phyloP scores from a whole-genome alignment of 108 stramenopile genomes.

The Pseudonitzschia pungens region DNA sequence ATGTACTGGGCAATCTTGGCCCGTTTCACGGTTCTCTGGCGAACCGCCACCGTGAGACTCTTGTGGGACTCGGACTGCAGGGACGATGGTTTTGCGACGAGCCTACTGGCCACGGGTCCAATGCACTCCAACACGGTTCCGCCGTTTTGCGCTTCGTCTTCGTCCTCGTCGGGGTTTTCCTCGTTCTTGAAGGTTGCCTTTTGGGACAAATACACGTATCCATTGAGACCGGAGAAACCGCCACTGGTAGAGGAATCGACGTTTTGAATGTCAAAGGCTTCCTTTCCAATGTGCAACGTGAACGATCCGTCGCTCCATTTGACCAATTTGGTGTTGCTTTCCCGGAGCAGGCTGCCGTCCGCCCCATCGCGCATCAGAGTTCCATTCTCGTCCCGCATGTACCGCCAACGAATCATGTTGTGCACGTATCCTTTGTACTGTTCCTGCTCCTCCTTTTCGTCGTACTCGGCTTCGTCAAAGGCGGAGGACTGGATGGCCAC shows the following conservation, averaged over 20 bases:
- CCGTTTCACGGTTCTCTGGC: conserved; percentile 72
- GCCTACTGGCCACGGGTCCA: conserved; percentile 52
- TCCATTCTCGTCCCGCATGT: conserved; percentile 45
- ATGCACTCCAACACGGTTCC: conserved; percentile 80
- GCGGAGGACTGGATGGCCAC: conserved; percentile 71
- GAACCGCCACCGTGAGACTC: conserved; percentile 70
- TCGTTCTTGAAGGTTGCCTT: conserved; percentile 51
- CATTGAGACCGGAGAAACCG: conserved; percentile 67
- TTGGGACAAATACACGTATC: conserved; percentile 73
- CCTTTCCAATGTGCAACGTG: conserved; percentile 82
- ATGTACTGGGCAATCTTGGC: conserved; percentile 74
- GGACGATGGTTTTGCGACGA: conserved; percentile 65
- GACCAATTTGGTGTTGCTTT: conserved; percentile 79
- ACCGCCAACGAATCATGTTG: conserved; percentile 86
- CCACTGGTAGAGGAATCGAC: conserved; percentile 24
- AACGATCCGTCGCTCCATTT: conserved; percentile 88
- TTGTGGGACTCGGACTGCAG: conserved; percentile 81
- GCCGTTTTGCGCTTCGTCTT: conserved; percentile 41
- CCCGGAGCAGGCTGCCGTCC: conserved; percentile 39
- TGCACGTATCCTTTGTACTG: conserved; percentile 63
- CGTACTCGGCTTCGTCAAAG: conserved; percentile 65
- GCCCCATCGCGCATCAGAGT: conserved; percentile 37
- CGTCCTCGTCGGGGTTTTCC: conserved; percentile 36
- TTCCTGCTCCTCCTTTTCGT: conserved; percentile 57
- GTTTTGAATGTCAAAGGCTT: conserved; percentile 78